Conservation (phyloP, 2,329 filamentous ascomycete genomes). For the Hypoxylon sp. region DNA sequence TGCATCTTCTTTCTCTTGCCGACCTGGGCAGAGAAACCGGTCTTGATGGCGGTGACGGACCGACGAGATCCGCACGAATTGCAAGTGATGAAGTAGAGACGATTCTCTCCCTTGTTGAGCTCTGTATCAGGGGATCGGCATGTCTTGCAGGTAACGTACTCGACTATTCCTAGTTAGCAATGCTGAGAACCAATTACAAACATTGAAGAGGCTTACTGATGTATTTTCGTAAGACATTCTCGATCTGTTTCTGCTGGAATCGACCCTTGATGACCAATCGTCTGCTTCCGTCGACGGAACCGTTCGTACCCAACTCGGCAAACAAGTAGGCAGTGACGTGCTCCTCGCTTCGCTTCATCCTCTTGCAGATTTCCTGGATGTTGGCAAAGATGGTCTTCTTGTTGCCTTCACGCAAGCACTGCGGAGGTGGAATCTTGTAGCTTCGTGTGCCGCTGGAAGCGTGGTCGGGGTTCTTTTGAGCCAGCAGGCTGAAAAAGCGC, state of each 20-base stretch:
- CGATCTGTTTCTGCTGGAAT: slow-evolving; percentile 99
- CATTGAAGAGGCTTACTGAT: slow-evolving; percentile 75
- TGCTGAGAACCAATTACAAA: not conserved
- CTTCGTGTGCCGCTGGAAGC: slow-evolving; percentile 89
- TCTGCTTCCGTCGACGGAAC: slow-evolving; percentile 92
- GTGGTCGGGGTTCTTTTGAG: slow-evolving; percentile 97
- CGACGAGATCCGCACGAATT: slow-evolving; percentile 88
- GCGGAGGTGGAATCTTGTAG: slow-evolving; percentile 99
- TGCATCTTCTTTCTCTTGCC: slow-evolving; percentile 98
- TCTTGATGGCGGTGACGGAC: slow-evolving; percentile 98
- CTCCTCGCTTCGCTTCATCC: slow-evolving; percentile 99
- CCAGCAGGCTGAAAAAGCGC: slow-evolving; percentile 94
- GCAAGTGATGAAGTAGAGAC: slow-evolving; percentile 98
- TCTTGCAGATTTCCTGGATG: slow-evolving; percentile 98
- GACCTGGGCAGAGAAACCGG: slow-evolving; percentile 99
- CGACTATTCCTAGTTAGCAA: slow-evolving; percentile 69
- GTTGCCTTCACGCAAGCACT: slow-evolving; percentile 99
- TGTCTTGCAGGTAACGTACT: slow-evolving; percentile 99
- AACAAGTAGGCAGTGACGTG: slow-evolving; percentile 96
- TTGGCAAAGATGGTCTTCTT: slow-evolving; percentile 99
- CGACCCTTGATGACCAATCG: slow-evolving; percentile 98
- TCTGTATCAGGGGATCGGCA: slow-evolving; percentile 96
- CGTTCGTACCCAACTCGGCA: slow-evolving; percentile 96
- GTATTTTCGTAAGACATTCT: slow-evolving; percentile 95
- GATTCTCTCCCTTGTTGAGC: slow-evolving; percentile 98